Evolutionary conservation across 2,329 filamentous ascomycete genomes (phyloP).

Genomic region (Fusarium subtropicale): DNA sequence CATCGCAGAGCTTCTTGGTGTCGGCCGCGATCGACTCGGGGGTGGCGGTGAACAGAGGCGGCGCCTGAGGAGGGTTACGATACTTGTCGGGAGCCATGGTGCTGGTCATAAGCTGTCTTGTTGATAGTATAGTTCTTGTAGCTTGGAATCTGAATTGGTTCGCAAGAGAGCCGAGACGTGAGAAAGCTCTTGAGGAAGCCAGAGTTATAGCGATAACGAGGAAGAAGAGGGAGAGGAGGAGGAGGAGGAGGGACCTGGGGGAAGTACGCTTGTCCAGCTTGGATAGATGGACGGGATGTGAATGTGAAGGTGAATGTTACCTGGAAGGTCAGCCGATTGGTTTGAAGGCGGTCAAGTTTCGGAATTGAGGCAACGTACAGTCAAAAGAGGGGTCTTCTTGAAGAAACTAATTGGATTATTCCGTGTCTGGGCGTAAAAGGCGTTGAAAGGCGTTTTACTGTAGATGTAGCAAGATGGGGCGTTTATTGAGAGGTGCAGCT

Average conservation of each 20-base stretch:
- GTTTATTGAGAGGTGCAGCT: conserved; percentile 32
- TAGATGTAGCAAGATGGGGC: conserved; percentile 35
- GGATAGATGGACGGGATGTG: conserved; percentile 21
- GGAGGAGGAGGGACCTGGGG: conserved; percentile 48
- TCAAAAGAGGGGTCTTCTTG: conserved; percentile 39
- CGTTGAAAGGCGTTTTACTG: conserved; percentile 34
- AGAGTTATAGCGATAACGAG: conserved; percentile 73
- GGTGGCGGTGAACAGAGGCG: conserved; percentile 81
- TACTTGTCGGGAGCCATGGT: conserved; percentile 76
- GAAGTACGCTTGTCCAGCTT: conserved; percentile 48
- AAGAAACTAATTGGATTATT: conserved; percentile 24
- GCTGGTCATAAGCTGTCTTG: conserved; percentile 60
- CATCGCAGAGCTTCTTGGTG: conserved; percentile 73
- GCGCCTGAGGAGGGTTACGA: conserved; percentile 79
- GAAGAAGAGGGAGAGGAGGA: conserved; percentile 63
- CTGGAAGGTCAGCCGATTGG: conserved; percentile 41
- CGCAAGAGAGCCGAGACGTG: conserved; percentile 69
- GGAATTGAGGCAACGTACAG: conserved; percentile 17
- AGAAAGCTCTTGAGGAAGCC: conserved; percentile 71
- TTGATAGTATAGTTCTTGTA: conserved; percentile 45
- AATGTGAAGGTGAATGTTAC: conserved; percentile 5
- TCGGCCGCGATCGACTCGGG: conserved; percentile 74
- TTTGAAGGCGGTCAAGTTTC: conserved; percentile 6
- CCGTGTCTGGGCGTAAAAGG: conserved; percentile 17
- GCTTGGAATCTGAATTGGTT: conserved; percentile 63